phyloP scores from a whole-genome alignment of 352 stramenopile species.

The Globisporangium ultimum region DNA sequence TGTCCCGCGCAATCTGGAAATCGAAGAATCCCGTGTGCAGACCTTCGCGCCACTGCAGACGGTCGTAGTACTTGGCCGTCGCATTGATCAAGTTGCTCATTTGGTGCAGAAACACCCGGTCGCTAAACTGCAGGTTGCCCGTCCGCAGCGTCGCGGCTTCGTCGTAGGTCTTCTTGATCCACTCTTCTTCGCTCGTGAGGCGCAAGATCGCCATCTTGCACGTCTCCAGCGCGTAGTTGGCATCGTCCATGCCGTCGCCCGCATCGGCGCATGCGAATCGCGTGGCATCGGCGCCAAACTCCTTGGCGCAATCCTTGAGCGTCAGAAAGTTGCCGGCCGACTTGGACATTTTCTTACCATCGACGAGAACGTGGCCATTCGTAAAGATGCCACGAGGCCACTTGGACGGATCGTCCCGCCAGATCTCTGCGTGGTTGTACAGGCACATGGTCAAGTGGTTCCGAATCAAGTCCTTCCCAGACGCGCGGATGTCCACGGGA shows the following conservation, averaged over 20 bases:
- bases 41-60: constrained; percentile 95
- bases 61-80: constrained; percentile 85
- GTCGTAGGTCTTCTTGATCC: constrained; percentile 92
- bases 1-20: constrained; percentile 96
- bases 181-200: constrained; percentile 97
- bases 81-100: constrained; percentile 94
- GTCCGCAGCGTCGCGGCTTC: constrained; percentile 84
- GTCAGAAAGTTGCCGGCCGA: constrained; percentile 99
- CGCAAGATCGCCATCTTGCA: constrained; percentile 97
- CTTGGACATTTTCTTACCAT: constrained; percentile 99
- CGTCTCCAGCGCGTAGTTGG: constrained; percentile 98
- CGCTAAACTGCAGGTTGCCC: constrained; percentile 86
- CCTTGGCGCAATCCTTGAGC: constrained; percentile 95
- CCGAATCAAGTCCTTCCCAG: constrained; percentile 95
- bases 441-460: constrained; percentile 99
- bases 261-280: constrained; percentile 98
- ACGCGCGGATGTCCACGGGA: constrained; percentile 97
- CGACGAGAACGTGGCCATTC: constrained; percentile 97
- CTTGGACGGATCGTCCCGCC: constrained; percentile 95
- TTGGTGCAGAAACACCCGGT: constrained; percentile 96
- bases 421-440: constrained; percentile 99
- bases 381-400: constrained; percentile 98
- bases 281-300: constrained; percentile 96
- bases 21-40: constrained; percentile 98
- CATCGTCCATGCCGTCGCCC: constrained; percentile 98